Evolutionary conservation across 805 yeast genomes (phyloP).

Genomic region (Ogataea dorogensis): DNA sequence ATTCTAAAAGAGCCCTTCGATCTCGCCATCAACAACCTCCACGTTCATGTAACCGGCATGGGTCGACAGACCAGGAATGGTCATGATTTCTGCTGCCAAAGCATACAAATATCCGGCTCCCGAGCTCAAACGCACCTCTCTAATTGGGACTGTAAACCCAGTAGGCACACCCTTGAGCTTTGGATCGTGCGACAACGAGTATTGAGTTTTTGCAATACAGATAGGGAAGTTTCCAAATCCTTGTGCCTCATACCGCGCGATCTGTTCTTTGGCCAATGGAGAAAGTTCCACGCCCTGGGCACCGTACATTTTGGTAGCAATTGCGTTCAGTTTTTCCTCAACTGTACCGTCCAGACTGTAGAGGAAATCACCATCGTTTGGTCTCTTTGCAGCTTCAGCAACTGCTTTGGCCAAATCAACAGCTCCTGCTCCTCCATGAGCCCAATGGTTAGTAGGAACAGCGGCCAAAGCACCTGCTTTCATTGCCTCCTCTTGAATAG

Average conservation of each 20-base stretch:
- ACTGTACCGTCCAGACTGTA: conserved; percentile 58
- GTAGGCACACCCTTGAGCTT: conserved; percentile 80
- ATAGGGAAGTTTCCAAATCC: conserved; percentile 78
- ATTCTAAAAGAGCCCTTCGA: conserved; percentile 68
- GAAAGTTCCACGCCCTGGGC: conserved; percentile 69
- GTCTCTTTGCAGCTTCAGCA: conserved; percentile 54
- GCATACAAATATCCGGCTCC: conserved; percentile 89
- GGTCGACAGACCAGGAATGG: conserved; percentile 84
- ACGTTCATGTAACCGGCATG: conserved; percentile 86
- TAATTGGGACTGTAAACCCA: conserved; percentile 75
- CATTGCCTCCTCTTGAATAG: conserved; percentile 63
- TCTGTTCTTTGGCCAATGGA: conserved; percentile 67
- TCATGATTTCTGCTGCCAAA: conserved; percentile 81
- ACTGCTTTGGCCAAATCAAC: conserved; percentile 70
- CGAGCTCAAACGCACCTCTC: conserved; percentile 80
- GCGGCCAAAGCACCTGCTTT: conserved; percentile 81
- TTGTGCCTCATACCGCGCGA: conserved; percentile 65
- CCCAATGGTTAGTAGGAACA: conserved; percentile 83
- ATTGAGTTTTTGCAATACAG: conserved; percentile 85
- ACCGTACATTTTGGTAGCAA: conserved; percentile 77
- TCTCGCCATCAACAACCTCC: conserved; percentile 77
- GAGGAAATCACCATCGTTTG: conserved; percentile 41
- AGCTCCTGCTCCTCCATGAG: conserved; percentile 82
- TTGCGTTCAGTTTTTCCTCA: conserved; percentile 63
- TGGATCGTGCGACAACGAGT: conserved; percentile 81